Conservation (phyloP, 306 rosid species). For the Lablab purpureus region DNA sequence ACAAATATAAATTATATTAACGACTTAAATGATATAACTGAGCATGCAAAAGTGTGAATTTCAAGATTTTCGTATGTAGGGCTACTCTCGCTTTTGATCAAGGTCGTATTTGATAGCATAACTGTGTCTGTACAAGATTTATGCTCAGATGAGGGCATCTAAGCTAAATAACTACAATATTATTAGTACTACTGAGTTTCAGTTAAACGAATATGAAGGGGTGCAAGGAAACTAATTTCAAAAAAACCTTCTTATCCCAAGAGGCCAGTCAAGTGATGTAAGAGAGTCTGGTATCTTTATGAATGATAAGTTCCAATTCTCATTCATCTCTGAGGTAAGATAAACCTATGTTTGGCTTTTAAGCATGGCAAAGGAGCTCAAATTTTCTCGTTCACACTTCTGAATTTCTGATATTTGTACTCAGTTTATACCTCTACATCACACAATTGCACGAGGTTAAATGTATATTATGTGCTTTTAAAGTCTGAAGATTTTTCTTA, state of each 20-base stretch:
- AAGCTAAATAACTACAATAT: background rate
- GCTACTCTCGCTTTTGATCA: background rate
- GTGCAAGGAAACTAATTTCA: background rate
- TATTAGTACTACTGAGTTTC: background rate
- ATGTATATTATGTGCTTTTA: too few relatives aligned
- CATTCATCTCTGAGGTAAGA: too few relatives aligned
- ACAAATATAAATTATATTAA: too few relatives aligned
- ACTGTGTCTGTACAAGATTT: background rate
- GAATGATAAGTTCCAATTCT: background rate
- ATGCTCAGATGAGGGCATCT: background rate
- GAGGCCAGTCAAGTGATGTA: background rate
- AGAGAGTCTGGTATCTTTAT: background rate
- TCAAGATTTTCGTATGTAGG: background rate
- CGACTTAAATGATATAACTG: background rate
- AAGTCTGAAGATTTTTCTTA: too few relatives aligned
- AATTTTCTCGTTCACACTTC: too few relatives aligned
- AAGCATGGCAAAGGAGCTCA: background rate
- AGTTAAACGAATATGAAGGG: background rate
- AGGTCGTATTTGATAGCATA: too few relatives aligned
- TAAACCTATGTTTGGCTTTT: background rate
- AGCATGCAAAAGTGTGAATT: background rate
- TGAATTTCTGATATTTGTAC: too few relatives aligned
- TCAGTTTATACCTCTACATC: too few relatives aligned
- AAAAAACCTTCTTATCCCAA: background rate
- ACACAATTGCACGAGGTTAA: background rate